These are phyloP conservation scores for Schizochytrium sp. DNA, from an alignment of 108 stramenopile genomes.

Conservation along the genomic window DNA sequence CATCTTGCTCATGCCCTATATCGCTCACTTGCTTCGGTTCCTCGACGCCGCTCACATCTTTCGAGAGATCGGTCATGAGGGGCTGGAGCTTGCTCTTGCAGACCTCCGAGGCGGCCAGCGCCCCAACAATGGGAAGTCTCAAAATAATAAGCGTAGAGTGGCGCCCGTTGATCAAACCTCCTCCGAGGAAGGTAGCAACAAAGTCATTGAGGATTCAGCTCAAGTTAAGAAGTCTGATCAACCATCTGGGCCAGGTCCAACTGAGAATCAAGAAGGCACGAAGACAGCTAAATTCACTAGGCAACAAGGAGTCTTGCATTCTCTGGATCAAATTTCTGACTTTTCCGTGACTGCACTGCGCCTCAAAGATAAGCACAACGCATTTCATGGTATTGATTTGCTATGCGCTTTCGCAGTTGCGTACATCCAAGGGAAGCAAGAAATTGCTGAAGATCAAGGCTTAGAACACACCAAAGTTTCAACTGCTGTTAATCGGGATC, in stretches of 20 bases:
- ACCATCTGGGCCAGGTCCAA: background rate
- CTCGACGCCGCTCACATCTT: conserved; percentile 40
- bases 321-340: conserved; percentile 49
- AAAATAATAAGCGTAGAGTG: background rate
- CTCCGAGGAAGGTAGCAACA: too few species aligned
- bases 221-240: background rate
- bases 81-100: background rate
- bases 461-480: background rate
- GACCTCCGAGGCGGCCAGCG: background rate
- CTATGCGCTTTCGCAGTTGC: background rate
- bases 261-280: background rate
- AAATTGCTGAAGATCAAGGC: background rate
- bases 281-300: background rate
- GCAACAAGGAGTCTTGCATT: background rate
- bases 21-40: conserved; percentile 31
- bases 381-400: conserved; percentile 52
- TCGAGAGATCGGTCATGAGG: conserved; percentile 35
- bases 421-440: conserved; percentile 9
- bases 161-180: background rate
- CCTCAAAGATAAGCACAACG: conserved; percentile 57
- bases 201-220: background rate
- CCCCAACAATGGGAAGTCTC: background rate
- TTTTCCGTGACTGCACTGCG: conserved; percentile 23
- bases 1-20: conserved; percentile 53
- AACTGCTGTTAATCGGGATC: background rate